These are phyloP conservation scores for Coniferiporia weirii DNA, from an alignment of 1,284 basidiomycete genomes.

Conservation along the genomic window DNA sequence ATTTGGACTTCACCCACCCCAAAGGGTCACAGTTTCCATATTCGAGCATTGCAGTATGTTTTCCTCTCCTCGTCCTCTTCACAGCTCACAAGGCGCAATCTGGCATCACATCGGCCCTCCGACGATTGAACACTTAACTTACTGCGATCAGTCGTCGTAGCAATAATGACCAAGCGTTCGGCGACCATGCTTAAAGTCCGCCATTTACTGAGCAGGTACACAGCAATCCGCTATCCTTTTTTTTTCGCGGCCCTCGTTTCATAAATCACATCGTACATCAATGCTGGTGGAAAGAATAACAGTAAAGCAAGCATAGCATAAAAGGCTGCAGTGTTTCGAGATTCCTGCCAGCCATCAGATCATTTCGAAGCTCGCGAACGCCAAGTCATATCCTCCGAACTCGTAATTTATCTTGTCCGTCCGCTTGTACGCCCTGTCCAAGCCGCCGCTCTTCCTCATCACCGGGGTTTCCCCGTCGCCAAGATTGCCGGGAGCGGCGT, in stretches of 20 bases:
- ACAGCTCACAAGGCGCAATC: neutral
- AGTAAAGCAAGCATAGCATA: neutral
- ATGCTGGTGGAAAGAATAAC: neutral
- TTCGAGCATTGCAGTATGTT: neutral
- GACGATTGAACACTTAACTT: neutral
- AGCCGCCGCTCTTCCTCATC: constrained; percentile 16
- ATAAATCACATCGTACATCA: neutral
- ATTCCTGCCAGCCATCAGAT: constrained; percentile 24
- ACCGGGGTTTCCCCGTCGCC: constrained; percentile 1
- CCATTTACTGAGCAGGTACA: neutral
- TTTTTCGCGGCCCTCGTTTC: neutral
- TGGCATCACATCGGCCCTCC: neutral
- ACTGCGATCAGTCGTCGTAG: neutral
- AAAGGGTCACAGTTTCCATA: neutral
- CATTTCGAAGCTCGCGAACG: constrained; percentile 85
- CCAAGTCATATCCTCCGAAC: constrained; percentile 92
- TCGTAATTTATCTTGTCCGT: constrained; percentile 99
- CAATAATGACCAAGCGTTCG: neutral
- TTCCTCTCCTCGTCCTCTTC: neutral
- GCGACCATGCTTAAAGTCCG: neutral
- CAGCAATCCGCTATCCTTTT: neutral
- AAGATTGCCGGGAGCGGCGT: neutral
- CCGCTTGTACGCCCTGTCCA: constrained; percentile 46
- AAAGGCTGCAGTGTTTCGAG: neutral
- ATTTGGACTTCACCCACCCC: neutral